These are phyloP conservation scores for Zizania latifolia DNA, from an alignment of 176 grass and related monocot genomes.

Conservation along the genomic window DNA sequence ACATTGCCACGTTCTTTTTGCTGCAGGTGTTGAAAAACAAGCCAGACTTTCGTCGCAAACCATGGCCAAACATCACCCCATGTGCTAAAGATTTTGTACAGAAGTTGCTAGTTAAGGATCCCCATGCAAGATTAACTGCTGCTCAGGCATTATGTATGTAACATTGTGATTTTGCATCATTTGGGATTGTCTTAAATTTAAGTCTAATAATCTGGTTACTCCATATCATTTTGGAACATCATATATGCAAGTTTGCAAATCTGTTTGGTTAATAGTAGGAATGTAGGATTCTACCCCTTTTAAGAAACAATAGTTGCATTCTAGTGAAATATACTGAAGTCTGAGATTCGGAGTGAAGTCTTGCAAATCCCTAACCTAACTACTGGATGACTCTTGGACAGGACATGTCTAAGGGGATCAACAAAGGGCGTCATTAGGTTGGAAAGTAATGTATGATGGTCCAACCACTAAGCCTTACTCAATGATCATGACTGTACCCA, in stretches of 20 bases:
- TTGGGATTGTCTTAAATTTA: background rate
- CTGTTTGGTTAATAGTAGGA: background rate
- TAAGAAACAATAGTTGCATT: no score
- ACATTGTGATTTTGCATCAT: constrained; percentile 39
- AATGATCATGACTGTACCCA: background rate
- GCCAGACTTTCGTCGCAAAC: constrained; percentile 84
- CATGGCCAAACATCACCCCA: constrained; percentile 81
- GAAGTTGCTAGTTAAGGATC: constrained; percentile 94
- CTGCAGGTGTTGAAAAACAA: constrained; percentile 86
- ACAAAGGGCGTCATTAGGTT: background rate
- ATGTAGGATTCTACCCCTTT: no score
- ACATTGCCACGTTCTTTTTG: constrained; percentile 5
- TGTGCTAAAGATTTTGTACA: constrained; percentile 98
- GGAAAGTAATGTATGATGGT: background rate
- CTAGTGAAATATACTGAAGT: background rate
- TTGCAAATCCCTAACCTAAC: background rate
- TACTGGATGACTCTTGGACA: background rate
- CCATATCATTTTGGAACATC: background rate
- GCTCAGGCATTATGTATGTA: constrained; percentile 94
- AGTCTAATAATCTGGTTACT: constrained; percentile 14
- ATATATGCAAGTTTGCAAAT: no score
- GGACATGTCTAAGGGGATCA: constrained; percentile 6
- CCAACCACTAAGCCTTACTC: background rate
- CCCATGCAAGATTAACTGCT: constrained; percentile 83
- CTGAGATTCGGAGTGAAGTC: background rate